These are phyloP conservation scores for Phaffomyces antillensis DNA, from an alignment of 805 yeast genomes.

Conservation along the genomic window DNA sequence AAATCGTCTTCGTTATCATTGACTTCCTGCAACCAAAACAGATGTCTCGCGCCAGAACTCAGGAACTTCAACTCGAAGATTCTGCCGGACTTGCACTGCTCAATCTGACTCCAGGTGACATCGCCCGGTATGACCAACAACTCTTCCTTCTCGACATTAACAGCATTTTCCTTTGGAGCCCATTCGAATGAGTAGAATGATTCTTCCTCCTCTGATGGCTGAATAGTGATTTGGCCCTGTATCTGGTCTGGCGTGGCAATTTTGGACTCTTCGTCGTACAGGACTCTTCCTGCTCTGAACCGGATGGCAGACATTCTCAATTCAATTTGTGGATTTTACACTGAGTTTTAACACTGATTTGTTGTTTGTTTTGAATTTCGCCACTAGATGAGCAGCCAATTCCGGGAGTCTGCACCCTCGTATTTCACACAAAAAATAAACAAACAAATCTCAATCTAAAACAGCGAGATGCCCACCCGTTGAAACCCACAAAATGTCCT, in stretches of 20 bases:
- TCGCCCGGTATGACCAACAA: conserved; percentile 79
- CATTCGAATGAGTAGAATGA: conserved; percentile 65
- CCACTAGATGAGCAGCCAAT: not conserved
- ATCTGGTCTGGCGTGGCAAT: conserved; percentile 63
- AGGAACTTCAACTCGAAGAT: conserved; percentile 62
- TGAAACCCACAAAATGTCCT: not conserved
- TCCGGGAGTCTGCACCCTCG: no score
- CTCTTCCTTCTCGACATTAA: conserved; percentile 46
- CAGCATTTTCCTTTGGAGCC: conserved; percentile 54
- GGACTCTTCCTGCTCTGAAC: conserved; percentile 77
- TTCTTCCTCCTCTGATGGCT: conserved; percentile 62
- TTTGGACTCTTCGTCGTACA: conserved; percentile 51
- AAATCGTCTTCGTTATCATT: conserved; percentile 57
- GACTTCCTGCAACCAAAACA: conserved; percentile 71
- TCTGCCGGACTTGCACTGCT: conserved; percentile 69
- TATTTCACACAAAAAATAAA: not conserved
- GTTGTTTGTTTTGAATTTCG: not conserved
- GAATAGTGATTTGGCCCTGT: conserved; percentile 59
- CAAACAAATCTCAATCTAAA: not conserved
- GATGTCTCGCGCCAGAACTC: conserved; percentile 49
- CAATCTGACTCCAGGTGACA: conserved; percentile 65
- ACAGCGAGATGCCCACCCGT: no score
- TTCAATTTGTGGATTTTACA: not conserved
- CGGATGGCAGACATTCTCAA: conserved; percentile 21
- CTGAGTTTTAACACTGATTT: not conserved